Evolutionary conservation across 2,329 filamentous ascomycete species (phyloP), one percentile per base, ranked within the genome.

Genomic region (Microsporum canis): DNA sequence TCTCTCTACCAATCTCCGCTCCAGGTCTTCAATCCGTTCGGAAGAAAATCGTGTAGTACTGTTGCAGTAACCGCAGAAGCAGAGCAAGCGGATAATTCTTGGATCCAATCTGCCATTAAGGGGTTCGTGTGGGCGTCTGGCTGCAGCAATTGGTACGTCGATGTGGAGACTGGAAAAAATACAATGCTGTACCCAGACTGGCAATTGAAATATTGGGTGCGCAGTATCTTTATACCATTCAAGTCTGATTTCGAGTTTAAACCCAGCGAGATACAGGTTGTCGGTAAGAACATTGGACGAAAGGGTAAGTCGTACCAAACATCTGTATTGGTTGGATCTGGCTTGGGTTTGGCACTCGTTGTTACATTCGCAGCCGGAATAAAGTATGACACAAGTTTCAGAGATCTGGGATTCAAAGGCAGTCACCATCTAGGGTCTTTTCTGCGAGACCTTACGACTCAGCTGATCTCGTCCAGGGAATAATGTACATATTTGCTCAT

Each of bases 121-220:
- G 70, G 71, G 39, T 66, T 81, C 0, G 79, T 82, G 0, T 82
- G 78, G 77, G 68, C 73, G 0, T 75, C 74, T 1, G 79, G 80
- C 0, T 82, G 80, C 63, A 77, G 75, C 1, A 78, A 74, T n/a
- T 82, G 80, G 80, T 79, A 75, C 2, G 71, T 82, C 1, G 77
- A 82, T 71, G 0, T 2, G 27, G 73, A 72, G 53, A 79, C 78
- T 0, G 74, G 75, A 0, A 70, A 76, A 55, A 82, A 82, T 62
- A 79, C 77, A 5, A 77, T 78, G 65, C 79, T 82, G 73, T 82
- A 80, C 64, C 79, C 79, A 0, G 77, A 80, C 56, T 81, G 76
- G 72, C 78, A 81, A 66, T 80, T 75, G 60, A 69, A 71, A 58
- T 80, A 75, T 62, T 82, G 79, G 78, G 59, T 75, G 17, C 67